Evolutionary conservation across 495 filamentous ascomycete species (phyloP).

Genomic region (Aspergillus sparsus): DNA sequence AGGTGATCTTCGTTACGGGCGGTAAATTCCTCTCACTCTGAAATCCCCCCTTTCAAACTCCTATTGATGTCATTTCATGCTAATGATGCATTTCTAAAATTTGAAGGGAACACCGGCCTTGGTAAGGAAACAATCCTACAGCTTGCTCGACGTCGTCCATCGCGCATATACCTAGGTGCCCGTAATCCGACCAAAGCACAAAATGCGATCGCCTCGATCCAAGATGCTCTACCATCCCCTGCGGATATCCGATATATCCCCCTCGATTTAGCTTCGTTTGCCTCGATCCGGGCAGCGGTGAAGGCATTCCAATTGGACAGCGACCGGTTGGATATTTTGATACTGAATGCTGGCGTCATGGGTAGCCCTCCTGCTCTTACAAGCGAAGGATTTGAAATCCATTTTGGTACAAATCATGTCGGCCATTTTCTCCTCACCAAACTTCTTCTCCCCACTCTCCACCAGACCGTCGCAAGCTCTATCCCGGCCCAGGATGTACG

Average conservation of each 20-base stretch:
- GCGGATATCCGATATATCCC: conserved; percentile 51
- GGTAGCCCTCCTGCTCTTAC: conserved; percentile 48
- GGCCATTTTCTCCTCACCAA: conserved; percentile 66
- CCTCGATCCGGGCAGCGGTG: conserved; percentile 52
- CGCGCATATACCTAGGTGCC: conserved; percentile 64
- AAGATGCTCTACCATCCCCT: conserved; percentile 40
- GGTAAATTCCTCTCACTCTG: conserved; percentile 37
- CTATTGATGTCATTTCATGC: too few relatives aligned
- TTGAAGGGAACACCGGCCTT: conserved; percentile 63
- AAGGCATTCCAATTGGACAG: conserved; percentile 46
- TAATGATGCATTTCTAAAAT: background rate
- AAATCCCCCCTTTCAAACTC: background rate
- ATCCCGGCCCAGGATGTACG: conserved; percentile 30
- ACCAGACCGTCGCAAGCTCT: conserved; percentile 37
- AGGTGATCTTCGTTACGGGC: conserved; percentile 63
- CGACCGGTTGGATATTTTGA: conserved; percentile 60
- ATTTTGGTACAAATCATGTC: conserved; percentile 73
- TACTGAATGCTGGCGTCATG: conserved; percentile 75
- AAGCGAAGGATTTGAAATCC: conserved; percentile 66
- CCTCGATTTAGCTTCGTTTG: conserved; percentile 54
- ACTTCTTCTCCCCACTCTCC: conserved; percentile 61
- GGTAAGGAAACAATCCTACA: conserved; percentile 64
- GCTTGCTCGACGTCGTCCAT: conserved; percentile 60
- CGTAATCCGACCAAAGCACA: conserved; percentile 55
- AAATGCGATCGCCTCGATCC: conserved; percentile 52